A percentile compares a stretch with the other conserved stretches of the same genome.
These are phyloP conservation scores for Kwoniella pini DNA, from an alignment of 768 basidiomycete species.

Conservation along the genomic window DNA sequence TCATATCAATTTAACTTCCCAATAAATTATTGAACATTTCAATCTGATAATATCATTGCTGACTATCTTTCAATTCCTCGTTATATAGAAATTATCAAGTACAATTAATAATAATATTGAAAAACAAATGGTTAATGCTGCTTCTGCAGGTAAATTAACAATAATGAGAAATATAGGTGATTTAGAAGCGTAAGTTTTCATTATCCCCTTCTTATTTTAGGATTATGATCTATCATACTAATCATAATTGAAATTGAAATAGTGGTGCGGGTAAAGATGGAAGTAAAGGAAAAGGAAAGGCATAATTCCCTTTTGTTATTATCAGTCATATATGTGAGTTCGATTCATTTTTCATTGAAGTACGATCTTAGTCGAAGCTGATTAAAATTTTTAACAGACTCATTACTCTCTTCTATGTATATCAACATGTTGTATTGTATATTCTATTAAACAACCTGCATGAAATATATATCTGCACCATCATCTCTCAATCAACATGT, in stretches of 20 bases:
- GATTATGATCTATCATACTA: no score
- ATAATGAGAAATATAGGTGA: constrained; percentile 69
- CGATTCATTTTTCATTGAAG: background rate
- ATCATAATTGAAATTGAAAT: background rate
- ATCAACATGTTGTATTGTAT: no score
- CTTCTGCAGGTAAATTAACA: constrained; percentile 82
- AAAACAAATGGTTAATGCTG: constrained; percentile 83
- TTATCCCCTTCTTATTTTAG: no score
- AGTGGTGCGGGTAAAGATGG: constrained; percentile 36
- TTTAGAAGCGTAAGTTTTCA: constrained; percentile 36
- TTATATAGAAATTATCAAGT: constrained; percentile 70
- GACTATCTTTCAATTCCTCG: background rate
- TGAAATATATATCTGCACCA: background rate
- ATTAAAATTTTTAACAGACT: no score
- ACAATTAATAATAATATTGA: constrained; percentile 93
- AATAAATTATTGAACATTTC: background rate
- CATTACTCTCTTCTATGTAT: no score
- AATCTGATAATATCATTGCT: background rate
- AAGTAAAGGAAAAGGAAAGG: constrained; percentile 38
- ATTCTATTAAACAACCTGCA: no score
- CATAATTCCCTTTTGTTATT: constrained; percentile 6
- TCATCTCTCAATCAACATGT: background rate
- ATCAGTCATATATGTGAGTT: constrained; percentile 14
- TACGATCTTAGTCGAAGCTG: no score
- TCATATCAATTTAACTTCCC: no score